Conservation (phyloP, 768 basidiomycete species). For the Filobasidium wieringae region DNA sequence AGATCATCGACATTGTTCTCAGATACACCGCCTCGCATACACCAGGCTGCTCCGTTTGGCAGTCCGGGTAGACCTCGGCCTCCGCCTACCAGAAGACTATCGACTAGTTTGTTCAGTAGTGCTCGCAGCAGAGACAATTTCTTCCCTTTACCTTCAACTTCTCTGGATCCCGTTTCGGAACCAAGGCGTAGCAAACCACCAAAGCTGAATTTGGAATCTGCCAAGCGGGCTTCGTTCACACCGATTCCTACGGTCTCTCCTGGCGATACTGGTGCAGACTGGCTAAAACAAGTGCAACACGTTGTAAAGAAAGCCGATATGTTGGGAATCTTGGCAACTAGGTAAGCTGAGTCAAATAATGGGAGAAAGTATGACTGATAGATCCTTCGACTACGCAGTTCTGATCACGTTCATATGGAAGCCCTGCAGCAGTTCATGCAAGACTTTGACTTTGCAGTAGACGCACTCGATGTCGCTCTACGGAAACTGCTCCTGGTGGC, state of each 20-base stretch:
- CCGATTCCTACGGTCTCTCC: constrained; percentile 18
- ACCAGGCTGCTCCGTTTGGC: background rate
- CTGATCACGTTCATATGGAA: constrained; percentile 55
- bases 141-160: constrained; percentile 25
- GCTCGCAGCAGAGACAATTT: background rate
- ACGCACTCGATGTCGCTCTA: constrained; percentile 83
- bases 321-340: constrained; percentile 65
- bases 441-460: constrained; percentile 61
- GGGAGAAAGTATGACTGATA: constrained; percentile 10
- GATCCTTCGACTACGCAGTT: constrained; percentile 42
- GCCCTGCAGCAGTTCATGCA: constrained; percentile 62
- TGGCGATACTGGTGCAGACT: constrained; percentile 59
- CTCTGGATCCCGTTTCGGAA: constrained; percentile 12
- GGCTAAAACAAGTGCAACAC: constrained; percentile 53
- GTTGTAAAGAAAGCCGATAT: constrained; percentile 67
- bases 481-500: constrained; percentile 83
- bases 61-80: constrained; percentile 8
- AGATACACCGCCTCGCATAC: background rate
- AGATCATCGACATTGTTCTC: constrained; percentile 14
- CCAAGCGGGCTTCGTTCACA: constrained; percentile 1
- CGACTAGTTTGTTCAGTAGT: constrained; percentile 5
- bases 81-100: constrained; percentile 1
- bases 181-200: constrained; percentile 15
- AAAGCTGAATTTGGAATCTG: background rate
- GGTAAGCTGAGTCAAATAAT: constrained; percentile 44